Evolutionary conservation across 805 yeast genomes (phyloP).

Genomic region (Lipomyces orientalis): DNA sequence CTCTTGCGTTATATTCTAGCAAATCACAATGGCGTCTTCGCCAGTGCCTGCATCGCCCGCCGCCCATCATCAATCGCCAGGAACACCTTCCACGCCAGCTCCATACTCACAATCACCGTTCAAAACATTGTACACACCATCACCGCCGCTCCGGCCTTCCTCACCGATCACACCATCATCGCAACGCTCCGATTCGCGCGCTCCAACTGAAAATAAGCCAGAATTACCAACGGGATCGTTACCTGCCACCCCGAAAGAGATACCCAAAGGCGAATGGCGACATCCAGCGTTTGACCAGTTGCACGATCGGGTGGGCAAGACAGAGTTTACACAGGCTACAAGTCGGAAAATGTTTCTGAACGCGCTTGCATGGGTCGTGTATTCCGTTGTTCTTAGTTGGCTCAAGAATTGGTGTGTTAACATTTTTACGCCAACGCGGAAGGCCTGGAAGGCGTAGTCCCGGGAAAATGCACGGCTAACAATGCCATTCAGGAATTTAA

Average conservation of each 20-base stretch:
- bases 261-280: slow-evolving; percentile 40
- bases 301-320: slow-evolving; percentile 28
- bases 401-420: slow-evolving; percentile 22
- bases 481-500: slow-evolving; percentile 21
- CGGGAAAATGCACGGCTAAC: not conserved
- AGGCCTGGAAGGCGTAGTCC: not conserved
- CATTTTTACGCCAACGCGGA: not conserved
- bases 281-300: slow-evolving; percentile 39
- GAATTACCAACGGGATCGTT: slow-evolving; percentile 22
- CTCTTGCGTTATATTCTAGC: not conserved
- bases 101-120: slow-evolving; percentile 34
- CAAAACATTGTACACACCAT: slow-evolving; percentile 31
- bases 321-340: slow-evolving; percentile 38
- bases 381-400: slow-evolving; percentile 13
- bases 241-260: slow-evolving; percentile 24
- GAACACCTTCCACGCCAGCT: slow-evolving; percentile 4
- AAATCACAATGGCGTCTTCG: not conserved
- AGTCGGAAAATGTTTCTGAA: slow-evolving; percentile 35
- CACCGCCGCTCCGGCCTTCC: slow-evolving; percentile 18
- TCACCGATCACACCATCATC: not conserved
- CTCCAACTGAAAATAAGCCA: not conserved
- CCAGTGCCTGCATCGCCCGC: not conserved
- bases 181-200: slow-evolving; percentile 5
- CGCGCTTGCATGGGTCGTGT: slow-evolving; percentile 33
- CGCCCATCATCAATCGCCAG: not conserved